Evolutionary conservation across 2,329 filamentous ascomycete genomes (phyloP).

Genomic region (Pseudogymnoascus sp.): DNA sequence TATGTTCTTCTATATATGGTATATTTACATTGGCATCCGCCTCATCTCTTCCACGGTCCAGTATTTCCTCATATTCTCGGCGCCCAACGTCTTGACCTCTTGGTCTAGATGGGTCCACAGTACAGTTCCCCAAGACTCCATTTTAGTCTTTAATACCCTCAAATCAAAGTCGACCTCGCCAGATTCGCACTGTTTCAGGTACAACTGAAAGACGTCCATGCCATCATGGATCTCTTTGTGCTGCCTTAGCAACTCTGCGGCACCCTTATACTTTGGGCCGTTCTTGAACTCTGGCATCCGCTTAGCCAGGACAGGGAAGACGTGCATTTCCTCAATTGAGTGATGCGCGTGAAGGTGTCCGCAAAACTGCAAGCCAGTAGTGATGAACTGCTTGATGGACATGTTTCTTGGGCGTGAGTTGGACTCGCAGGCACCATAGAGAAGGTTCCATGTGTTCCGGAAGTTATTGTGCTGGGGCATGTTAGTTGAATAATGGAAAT

Average conservation of each 20-base stretch:
- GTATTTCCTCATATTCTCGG: slow-evolving; percentile 81
- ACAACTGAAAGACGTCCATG: slow-evolving; percentile 59
- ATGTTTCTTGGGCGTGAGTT: slow-evolving; percentile 55
- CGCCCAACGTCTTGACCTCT: slow-evolving; percentile 70
- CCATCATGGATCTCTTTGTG: slow-evolving; percentile 74
- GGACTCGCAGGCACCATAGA: slow-evolving; percentile 58
- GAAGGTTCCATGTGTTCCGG: slow-evolving; percentile 62
- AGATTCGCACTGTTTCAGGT: slow-evolving; percentile 53
- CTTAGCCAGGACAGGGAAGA: slow-evolving; percentile 70
- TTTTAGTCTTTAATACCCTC: slow-evolving; percentile 55
- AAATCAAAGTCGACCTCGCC: slow-evolving; percentile 56
- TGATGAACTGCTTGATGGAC: slow-evolving; percentile 62
- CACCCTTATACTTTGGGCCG: slow-evolving; percentile 54
- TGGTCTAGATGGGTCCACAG: slow-evolving; percentile 79
- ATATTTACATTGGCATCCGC: slow-evolving; percentile 56
- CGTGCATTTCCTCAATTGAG: slow-evolving; percentile 70
- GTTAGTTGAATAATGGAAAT: not conserved
- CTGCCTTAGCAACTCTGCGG: slow-evolving; percentile 63
- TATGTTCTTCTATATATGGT: not conserved
- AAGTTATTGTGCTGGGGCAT: slow-evolving; percentile 63
- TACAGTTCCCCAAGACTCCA: slow-evolving; percentile 73
- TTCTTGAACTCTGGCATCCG: slow-evolving; percentile 70
- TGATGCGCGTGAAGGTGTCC: slow-evolving; percentile 70
- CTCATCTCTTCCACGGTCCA: slow-evolving; percentile 72
- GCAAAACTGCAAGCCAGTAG: slow-evolving; percentile 61